phyloP scores from a whole-genome alignment of 371 early-diverging fungal genomes.

The Rhizopus sp. region DNA sequence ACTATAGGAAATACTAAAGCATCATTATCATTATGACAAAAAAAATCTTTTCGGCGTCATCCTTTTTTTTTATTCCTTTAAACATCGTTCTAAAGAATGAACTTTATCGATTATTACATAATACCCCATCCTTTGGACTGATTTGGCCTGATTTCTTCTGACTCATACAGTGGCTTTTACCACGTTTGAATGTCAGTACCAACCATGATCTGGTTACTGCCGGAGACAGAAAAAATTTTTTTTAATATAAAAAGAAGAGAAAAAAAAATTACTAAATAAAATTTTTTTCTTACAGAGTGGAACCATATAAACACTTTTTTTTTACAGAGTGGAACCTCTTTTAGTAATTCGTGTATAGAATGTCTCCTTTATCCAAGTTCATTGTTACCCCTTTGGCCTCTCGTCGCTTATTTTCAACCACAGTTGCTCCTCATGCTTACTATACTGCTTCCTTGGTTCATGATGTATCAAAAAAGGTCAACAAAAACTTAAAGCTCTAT shows the following conservation, averaged over 20 bases:
- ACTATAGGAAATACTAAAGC: no score
- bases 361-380: conserved; percentile 42
- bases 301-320: conserved; percentile 36
- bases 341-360: conserved; percentile 28
- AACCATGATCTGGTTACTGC: conserved; percentile 1
- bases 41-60: no score
- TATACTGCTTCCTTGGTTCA: conserved; percentile 41
- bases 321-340: conserved; percentile 52
- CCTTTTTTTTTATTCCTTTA: no score
- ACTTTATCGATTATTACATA: no score
- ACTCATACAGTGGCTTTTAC: conserved; percentile 2
- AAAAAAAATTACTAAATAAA: conserved; percentile 36
- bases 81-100: no score
- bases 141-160: background rate
- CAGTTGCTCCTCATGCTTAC: conserved; percentile 32
- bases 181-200: conserved; percentile 1
- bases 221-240: conserved; percentile 7
- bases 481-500: conserved; percentile 37
- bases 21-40: no score
- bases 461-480: conserved; percentile 31
- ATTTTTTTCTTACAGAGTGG: conserved; percentile 36
- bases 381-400: conserved; percentile 19
- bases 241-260: conserved; percentile 28
- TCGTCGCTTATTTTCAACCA: conserved; percentile 40
- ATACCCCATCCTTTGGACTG: background rate